Conservation (phyloP, 306 rosid species). For the Lagenaria siceraria region DNA sequence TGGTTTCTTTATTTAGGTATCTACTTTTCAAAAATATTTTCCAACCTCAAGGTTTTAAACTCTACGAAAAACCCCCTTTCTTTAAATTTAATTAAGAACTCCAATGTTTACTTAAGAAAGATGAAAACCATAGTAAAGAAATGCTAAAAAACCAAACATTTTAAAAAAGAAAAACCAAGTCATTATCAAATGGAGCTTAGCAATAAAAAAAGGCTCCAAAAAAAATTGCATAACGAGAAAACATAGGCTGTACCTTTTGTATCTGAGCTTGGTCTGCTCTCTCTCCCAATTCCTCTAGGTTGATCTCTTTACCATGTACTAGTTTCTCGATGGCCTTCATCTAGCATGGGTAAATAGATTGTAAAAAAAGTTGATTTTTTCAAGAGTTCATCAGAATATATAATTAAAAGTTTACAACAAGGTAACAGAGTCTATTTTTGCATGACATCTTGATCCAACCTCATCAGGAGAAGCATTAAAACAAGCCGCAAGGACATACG, state of each 20-base stretch:
- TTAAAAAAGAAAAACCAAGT: too few relatives aligned
- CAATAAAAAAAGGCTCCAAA: too few relatives aligned
- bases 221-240: background rate
- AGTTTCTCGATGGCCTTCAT: conserved; percentile 57
- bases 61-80: too few relatives aligned
- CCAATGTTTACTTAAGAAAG: too few relatives aligned
- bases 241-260: conserved; percentile 39
- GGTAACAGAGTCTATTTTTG: background rate
- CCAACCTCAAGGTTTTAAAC: background rate
- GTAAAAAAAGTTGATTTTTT: background rate
- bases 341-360: conserved; percentile 16
- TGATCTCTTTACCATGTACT: conserved; percentile 49
- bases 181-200: background rate
- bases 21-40: background rate
- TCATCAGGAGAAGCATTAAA: conserved; percentile 63
- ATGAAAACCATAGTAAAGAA: too few relatives aligned
- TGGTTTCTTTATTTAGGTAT: background rate
- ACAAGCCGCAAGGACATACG: conserved; percentile 65
- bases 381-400: background rate
- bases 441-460: conserved; percentile 24
- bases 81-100: too few relatives aligned
- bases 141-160: too few relatives aligned
- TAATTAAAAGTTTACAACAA: background rate
- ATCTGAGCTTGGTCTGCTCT: conserved; percentile 70
- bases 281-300: conserved; percentile 52